Conservation (phyloP, 2,329 filamentous ascomycete genomes). For the Pseudogymnoascus sp. region DNA sequence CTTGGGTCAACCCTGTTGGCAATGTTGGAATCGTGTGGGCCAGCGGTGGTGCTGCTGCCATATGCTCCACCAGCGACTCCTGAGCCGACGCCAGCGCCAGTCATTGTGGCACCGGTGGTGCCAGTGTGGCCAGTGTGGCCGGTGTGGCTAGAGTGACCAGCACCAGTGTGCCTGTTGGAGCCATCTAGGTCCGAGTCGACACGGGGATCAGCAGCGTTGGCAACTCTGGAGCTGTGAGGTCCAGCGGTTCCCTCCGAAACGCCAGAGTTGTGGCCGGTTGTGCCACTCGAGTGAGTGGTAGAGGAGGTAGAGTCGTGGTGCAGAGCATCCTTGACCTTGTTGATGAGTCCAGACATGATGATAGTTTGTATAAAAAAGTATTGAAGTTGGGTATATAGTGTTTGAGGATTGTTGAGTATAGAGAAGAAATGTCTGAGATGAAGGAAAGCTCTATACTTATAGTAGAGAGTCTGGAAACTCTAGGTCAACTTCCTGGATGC, state of each 20-base stretch:
- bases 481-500: not conserved
- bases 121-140: not conserved
- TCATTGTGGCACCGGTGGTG: conserved; percentile 7
- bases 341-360: conserved; percentile 38
- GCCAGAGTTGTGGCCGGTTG: conserved; percentile 23
- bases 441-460: conserved; percentile 1
- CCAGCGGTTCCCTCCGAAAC: conserved; percentile 24
- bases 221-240: conserved; percentile 30
- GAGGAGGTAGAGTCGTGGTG: conserved; percentile 20
- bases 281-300: conserved; percentile 7
- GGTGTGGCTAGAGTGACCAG: not conserved
- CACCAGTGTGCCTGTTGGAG: conserved; percentile 6
- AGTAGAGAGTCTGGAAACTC: not conserved
- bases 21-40: conserved; percentile 41
- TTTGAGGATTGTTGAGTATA: conserved; percentile 1
- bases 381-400: conserved; percentile 4
- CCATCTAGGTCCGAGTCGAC: conserved; percentile 23
- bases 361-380: conserved; percentile 10
- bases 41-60: conserved; percentile 32
- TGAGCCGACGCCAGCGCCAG: conserved; percentile 37
- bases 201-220: conserved; percentile 32
- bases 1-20: conserved; percentile 45
- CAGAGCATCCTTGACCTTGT: conserved; percentile 41
- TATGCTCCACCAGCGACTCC: conserved; percentile 29
- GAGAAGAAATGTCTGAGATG: not conserved